Evolutionary conservation across 2,329 filamentous ascomycete genomes (phyloP), one percentile per base, ranked within the genome.

Genomic region (Aureobasidium sp.): DNA sequence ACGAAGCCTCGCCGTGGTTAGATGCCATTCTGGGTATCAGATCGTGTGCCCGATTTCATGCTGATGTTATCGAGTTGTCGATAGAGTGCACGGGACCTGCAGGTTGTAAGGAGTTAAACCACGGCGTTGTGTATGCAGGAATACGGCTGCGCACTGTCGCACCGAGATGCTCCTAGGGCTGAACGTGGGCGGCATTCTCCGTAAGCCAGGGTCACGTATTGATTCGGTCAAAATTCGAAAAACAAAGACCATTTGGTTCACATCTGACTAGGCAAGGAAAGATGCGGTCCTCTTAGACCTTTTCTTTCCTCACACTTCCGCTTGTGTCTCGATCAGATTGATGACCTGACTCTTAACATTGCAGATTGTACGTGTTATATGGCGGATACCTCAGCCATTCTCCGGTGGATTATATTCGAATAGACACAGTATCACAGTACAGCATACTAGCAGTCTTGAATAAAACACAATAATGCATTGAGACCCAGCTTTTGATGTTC

Each of bases 101-200:
- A 60, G 57, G 35, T 15, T 49, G 56, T 42, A 37, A 19, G 33
- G 44, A 49, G 56, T 40, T 40, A 40, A 47, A 42, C 22, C 29
- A 50, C 35, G 42, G 53, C 53, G 53, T 57, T 40, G 53, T 57
- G 53, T 57, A 57, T 59, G 54, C 54, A 59, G 54, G 54, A 59
- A 59, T 42, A 42, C 31, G 54, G 45, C 44, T 35, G 57, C 29
- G 45, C 45, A 48, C 57, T 40, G n/a, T 58, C 40, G 31, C 14
- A 22, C 42, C 33, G 44, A 40, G 17, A 27, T 48, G 37, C 7
- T n/a, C 15, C 29, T 42, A 50, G 45, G 57, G 57, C 45, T 60
- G n/a, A 8, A n/a, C n/a, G 24, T 54, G 9, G 22, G n/a, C 50
- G 50, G 50, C 37, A 19, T 31, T 29, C 3, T 39, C 49, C 49